phyloP scores from a whole-genome alignment of 2,329 filamentous ascomycete species.

The Colletotrichum musae region DNA sequence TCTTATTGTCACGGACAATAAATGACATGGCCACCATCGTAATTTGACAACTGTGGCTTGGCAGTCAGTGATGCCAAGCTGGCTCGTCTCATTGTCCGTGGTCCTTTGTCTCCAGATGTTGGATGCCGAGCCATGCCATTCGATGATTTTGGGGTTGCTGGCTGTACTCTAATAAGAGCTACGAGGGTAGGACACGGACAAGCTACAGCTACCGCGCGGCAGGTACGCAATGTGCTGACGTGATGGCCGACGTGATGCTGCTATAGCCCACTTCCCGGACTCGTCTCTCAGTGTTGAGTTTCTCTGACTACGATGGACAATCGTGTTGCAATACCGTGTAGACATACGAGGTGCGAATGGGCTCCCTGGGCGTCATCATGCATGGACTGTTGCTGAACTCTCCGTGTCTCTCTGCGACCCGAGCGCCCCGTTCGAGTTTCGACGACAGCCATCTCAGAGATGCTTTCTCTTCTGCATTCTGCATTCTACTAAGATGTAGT shows the following conservation, averaged over 20 bases:
- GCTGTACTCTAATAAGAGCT: neutral
- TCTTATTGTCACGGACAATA: conserved; percentile 10
- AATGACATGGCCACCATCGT: conserved; percentile 9
- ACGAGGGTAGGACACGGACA: neutral
- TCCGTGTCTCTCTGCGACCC: neutral
- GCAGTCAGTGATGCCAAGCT: conserved; percentile 23
- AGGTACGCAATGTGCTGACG: conserved; percentile 20
- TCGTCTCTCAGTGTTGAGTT: neutral
- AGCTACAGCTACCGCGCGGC: too few relatives aligned
- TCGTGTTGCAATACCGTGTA: neutral
- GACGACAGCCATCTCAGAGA: too few relatives aligned
- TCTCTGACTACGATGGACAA: neutral
- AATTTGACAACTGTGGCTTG: conserved; percentile 27
- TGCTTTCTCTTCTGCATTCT: too few relatives aligned
- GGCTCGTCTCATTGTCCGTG: conserved; percentile 20
- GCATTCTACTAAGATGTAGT: too few relatives aligned
- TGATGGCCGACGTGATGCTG: conserved; percentile 9
- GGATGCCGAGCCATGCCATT: conserved; percentile 24
- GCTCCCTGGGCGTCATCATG: conserved; percentile 22
- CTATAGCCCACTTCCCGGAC: conserved; percentile 18
- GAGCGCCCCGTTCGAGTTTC: too few relatives aligned
- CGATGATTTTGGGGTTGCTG: conserved; percentile 7
- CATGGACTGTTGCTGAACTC: conserved; percentile 16
- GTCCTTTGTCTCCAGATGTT: neutral
- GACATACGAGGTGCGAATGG: conserved; percentile 9